Evolutionary conservation across 257 asterid genomes (phyloP).

Genomic region (Solanum paucissectum): DNA sequence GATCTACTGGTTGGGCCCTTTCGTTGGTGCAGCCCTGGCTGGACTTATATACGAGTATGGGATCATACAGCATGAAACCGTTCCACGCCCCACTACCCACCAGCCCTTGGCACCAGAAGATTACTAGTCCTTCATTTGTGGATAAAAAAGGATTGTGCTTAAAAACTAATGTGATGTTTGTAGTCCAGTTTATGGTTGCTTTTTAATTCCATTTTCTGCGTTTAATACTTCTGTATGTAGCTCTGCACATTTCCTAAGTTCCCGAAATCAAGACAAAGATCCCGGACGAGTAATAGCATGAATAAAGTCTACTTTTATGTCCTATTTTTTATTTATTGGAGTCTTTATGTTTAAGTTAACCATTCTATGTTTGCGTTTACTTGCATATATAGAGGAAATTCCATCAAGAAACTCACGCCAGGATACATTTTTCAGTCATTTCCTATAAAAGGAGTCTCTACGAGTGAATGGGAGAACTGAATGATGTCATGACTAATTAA

Average conservation of each 20-base stretch:
- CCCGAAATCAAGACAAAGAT: neutral
- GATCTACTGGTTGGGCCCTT: constrained; percentile 97
- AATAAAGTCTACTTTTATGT: neutral
- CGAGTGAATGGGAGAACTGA: neutral
- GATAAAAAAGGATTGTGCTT: neutral
- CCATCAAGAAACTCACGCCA: neutral
- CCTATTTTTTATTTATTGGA: neutral
- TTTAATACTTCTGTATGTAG: neutral
- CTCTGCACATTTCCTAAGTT: neutral
- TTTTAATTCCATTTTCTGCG: neutral
- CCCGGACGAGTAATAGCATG: neutral
- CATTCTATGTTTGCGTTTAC: neutral
- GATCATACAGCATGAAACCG: constrained; percentile 33
- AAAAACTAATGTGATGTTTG: neutral
- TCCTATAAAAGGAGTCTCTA: neutral
- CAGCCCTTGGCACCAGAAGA: constrained; percentile 94
- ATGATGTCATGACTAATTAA: neutral
- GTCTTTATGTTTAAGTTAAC: neutral
- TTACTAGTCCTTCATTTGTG: constrained; percentile 30
- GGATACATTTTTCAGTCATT: neutral
- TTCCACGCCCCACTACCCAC: constrained; percentile 47
- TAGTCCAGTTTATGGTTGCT: neutral
- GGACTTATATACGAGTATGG: constrained; percentile 73
- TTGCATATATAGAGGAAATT: neutral
- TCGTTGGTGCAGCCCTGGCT: constrained; percentile 62